These are phyloP conservation scores for Xylaria acuta DNA, from an alignment of 495 filamentous ascomycete genomes.

Conservation along the genomic window DNA sequence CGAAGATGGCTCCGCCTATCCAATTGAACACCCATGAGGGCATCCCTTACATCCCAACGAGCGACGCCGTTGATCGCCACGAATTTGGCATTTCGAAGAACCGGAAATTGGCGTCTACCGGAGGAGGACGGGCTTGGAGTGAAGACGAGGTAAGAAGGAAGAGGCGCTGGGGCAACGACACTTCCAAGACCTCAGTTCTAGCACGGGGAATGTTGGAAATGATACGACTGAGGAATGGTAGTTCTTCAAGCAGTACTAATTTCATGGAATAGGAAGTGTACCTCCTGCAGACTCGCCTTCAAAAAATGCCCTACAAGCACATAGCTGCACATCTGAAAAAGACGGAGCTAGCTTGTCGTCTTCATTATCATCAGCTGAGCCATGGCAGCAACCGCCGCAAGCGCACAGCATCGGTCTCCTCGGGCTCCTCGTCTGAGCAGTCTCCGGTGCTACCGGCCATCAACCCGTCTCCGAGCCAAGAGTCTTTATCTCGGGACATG, in stretches of 20 bases:
- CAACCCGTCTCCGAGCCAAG: constrained; percentile 56
- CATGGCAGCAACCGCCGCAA: constrained; percentile 79
- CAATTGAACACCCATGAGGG: constrained; percentile 52
- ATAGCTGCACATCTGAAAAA: constrained; percentile 84
- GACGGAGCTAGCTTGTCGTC: constrained; percentile 82
- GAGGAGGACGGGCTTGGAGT: constrained; percentile 77
- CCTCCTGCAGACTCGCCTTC: constrained; percentile 79
- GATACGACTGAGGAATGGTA: constrained; percentile 24
- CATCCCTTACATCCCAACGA: constrained; percentile 50
- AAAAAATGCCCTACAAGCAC: constrained; percentile 90
- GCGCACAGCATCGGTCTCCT: constrained; percentile 68
- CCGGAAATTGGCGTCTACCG: constrained; percentile 68
- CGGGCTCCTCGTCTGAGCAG: constrained; percentile 56
- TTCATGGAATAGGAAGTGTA: constrained; percentile 70
- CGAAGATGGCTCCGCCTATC: constrained; percentile 54
- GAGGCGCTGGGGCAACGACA: constrained; percentile 1
- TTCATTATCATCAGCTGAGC: constrained; percentile 84
- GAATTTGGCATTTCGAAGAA: constrained; percentile 63
- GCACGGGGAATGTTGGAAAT: constrained; percentile 16
- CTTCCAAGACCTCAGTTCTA: not conserved
- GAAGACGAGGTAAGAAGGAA: constrained; percentile 70
- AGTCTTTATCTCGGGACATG: constrained; percentile 45
- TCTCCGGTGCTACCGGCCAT: constrained; percentile 54
- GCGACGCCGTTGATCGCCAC: constrained; percentile 58
- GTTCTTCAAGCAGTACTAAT: constrained; percentile 8